phyloP scores from a whole-genome alignment of 371 early-diverging fungal species.

The Umbelopsis sp. region DNA sequence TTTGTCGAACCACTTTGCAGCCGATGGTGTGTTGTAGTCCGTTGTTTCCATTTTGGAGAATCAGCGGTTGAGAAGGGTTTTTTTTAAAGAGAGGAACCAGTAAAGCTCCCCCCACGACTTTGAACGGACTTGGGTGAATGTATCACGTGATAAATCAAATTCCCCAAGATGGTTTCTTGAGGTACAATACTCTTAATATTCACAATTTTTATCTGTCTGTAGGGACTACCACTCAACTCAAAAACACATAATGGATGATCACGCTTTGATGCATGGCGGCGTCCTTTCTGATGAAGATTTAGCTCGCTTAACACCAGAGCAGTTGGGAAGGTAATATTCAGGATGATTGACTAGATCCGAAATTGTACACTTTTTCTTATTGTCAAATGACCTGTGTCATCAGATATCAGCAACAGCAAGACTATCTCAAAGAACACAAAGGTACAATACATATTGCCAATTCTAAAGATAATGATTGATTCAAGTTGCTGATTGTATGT shows the following conservation, averaged over 20 bases:
- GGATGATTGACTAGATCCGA: not conserved
- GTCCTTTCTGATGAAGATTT: constrained; percentile 40
- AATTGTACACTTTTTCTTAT: constrained; percentile 1
- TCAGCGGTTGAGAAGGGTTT: not conserved
- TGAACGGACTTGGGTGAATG: too few relatives aligned
- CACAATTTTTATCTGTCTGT: not conserved
- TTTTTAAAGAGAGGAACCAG: too few relatives aligned
- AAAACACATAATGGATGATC: not conserved
- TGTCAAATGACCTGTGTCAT: not conserved
- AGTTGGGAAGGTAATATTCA: constrained; percentile 35
- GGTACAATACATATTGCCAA: constrained; percentile 24
- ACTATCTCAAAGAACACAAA: constrained; percentile 46
- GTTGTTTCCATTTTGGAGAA: not conserved
- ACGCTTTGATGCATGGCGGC: constrained; percentile 20
- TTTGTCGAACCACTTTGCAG: constrained; percentile 36
- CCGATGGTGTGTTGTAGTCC: constrained; percentile 22
- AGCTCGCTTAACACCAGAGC: constrained; percentile 32
- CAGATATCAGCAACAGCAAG: constrained; percentile 44
- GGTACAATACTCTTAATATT: not conserved
- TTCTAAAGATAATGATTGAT: not conserved
- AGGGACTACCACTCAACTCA: not conserved
- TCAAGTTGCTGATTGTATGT: not conserved
- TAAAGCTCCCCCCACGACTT: too few relatives aligned
- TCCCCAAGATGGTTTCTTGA: too few relatives aligned
- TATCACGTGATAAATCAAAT: too few relatives aligned